These are phyloP conservation scores for Phaffia australis DNA, from an alignment of 768 basidiomycete species.

Conservation along the genomic window DNA sequence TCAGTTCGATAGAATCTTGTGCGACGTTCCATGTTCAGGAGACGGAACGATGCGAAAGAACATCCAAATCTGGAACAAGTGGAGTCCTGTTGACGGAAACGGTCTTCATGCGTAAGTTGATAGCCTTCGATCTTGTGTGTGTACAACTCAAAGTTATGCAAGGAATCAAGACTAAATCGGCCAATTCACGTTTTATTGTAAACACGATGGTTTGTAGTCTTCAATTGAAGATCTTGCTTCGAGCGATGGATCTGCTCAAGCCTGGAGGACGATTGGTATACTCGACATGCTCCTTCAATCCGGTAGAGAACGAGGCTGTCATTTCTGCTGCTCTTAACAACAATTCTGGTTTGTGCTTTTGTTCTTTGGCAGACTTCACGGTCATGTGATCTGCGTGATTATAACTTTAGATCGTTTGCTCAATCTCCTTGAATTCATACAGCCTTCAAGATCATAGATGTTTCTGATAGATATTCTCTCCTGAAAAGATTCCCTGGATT, in stretches of 20 bases:
- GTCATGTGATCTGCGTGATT: not conserved
- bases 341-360: slow-evolving; percentile 49
- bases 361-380: not conserved
- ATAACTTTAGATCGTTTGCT: not conserved
- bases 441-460: slow-evolving; percentile 73
- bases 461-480: slow-evolving; percentile 57
- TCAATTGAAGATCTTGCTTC: slow-evolving; percentile 80
- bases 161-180: not conserved
- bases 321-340: slow-evolving; percentile 67
- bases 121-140: not conserved
- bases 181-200: not conserved
- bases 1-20: slow-evolving; percentile 82
- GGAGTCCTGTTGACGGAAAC: slow-evolving; percentile 80
- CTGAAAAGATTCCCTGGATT: slow-evolving; percentile 67
- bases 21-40: slow-evolving; percentile 91
- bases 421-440: not conserved
- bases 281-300: slow-evolving; percentile 95
- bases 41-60: slow-evolving; percentile 96
- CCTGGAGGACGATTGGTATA: slow-evolving; percentile 88
- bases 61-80: slow-evolving; percentile 82
- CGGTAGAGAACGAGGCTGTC: slow-evolving; percentile 94
- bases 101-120: slow-evolving; percentile 66
- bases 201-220: slow-evolving; percentile 45
- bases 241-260: slow-evolving; percentile 80
- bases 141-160: too few species aligned